Base-by-base conservation (phyloP, 305 asterid species). In the Fraxinus baroniana region DNA sequence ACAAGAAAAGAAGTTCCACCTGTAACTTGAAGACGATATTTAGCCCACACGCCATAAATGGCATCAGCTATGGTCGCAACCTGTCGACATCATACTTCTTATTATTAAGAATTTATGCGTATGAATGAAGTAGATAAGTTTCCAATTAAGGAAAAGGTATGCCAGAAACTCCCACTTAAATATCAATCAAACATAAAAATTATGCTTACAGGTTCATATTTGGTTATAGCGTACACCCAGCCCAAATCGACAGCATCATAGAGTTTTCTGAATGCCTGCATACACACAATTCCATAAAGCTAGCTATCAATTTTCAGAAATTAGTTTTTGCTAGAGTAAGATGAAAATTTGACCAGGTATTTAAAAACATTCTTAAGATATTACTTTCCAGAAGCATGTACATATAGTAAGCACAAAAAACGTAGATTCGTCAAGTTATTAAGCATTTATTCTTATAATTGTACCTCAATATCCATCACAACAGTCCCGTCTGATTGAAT, bases 181-280 rank as follows among this genome's bases (percentile, higher is more conserved):
- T 13, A 46, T 76, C 9, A 35, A 30, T 28, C 6, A 3, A 17
- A 35, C 37, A 37, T 39, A 7, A 73, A 78, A 80, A 80, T 57
- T 55, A n/a, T 44, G 82, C 97, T 90, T 88, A 93, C 98, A 36
- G 97, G 95, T 86, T 93, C 94, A 57, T 92, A 94, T 92, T 93
- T 94, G 60, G 98, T 92, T 68, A 94, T 83, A 46, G 97, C 97
- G 22, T 93, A 94, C 24, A 94, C 93, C 97, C 98, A 94, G 83
- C 98, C 97, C 84, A 94, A 86, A 55, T 89, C 97, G 77, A 93
- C 97, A 44, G 88, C 95, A 85, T 94, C 98, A 76, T 94, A 93
- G 2, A 93, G 91, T 83, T 35, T 90, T 89, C 97, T 88, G 85
- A 94, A 94, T 78, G 91, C 98, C 97, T 93, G 90, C 89, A 83